These are phyloP conservation scores for Nakaseomyces nivariensis DNA, from an alignment of 1,139 yeast genomes.

Conservation along the genomic window DNA sequence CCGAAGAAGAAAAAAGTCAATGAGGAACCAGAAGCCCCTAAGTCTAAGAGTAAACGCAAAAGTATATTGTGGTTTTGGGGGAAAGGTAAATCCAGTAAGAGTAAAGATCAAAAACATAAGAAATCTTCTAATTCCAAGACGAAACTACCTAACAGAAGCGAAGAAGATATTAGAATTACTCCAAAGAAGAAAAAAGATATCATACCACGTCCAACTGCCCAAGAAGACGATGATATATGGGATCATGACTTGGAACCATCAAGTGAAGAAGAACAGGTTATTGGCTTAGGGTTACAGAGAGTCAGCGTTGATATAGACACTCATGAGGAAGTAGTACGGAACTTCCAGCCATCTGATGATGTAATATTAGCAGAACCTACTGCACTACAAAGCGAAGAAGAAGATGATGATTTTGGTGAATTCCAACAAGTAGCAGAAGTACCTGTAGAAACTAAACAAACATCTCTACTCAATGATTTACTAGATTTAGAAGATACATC, in stretches of 20 bases:
- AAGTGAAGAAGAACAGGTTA: background rate
- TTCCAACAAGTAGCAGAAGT: conserved; percentile 1
- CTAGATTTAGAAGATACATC: too few relatives aligned
- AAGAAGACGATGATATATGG: background rate
- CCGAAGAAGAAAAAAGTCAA: conserved; percentile 15
- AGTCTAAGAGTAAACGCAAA: conserved; percentile 12
- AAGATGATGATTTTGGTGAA: conserved; percentile 3
- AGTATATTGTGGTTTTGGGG: conserved; percentile 21
- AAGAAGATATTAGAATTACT: too few relatives aligned
- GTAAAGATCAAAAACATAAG: conserved; percentile 4
- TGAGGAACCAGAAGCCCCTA: conserved; percentile 6
- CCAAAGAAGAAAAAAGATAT: too few relatives aligned
- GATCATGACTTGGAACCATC: background rate
- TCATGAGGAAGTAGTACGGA: background rate
- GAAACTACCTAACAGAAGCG: background rate
- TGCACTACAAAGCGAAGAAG: background rate
- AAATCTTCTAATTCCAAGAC: background rate
- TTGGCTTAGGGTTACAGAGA: background rate
- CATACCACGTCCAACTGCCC: too few relatives aligned
- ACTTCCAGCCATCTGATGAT: background rate
- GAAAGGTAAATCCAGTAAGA: conserved; percentile 8
- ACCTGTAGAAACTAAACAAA: background rate
- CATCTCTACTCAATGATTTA: too few relatives aligned
- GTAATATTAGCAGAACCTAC: background rate
- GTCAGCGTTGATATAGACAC: background rate